phyloP scores from a whole-genome alignment of 768 basidiomycete genomes.

The Suillus placidus region DNA sequence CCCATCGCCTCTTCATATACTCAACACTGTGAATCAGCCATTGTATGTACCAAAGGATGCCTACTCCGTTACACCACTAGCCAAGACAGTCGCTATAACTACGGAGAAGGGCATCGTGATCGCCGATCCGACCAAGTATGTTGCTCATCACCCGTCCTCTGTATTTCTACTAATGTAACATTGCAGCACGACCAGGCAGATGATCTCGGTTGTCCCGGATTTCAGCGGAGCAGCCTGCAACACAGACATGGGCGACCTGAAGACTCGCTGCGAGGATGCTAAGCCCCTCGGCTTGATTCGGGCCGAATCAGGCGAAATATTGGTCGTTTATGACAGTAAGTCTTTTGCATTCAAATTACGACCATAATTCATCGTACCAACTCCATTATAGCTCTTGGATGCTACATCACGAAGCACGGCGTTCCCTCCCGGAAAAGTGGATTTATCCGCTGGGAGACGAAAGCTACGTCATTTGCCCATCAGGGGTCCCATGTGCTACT shows the following conservation, averaged over 20 bases:
- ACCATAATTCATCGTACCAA: background rate
- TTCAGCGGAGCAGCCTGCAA: slow-evolving; percentile 45
- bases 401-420: slow-evolving; percentile 74
- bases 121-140: slow-evolving; percentile 69
- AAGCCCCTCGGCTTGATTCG: slow-evolving; percentile 72
- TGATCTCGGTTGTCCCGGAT: slow-evolving; percentile 60
- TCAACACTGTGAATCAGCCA: slow-evolving; percentile 42
- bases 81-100: slow-evolving; percentile 66
- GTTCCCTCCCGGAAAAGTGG: slow-evolving; percentile 59
- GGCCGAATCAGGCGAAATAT: slow-evolving; percentile 53
- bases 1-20: slow-evolving; percentile 9
- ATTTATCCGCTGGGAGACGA: slow-evolving; percentile 81
- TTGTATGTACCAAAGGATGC: slow-evolving; percentile 75
- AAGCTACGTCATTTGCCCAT: slow-evolving; percentile 60
- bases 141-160: slow-evolving; percentile 1
- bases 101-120: slow-evolving; percentile 67
- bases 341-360: slow-evolving; percentile 5
- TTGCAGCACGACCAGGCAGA: slow-evolving; percentile 44
- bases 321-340: slow-evolving; percentile 79
- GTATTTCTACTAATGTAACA: slow-evolving; percentile 1
- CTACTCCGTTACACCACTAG: slow-evolving; percentile 58
- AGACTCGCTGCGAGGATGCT: slow-evolving; percentile 55
- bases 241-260: slow-evolving; percentile 52
- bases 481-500: slow-evolving; percentile 69
- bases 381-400: slow-evolving; percentile 62